These are phyloP conservation scores for Picea mariana DNA, from an alignment of 83 land plant genomes.

Conservation along the genomic window DNA sequence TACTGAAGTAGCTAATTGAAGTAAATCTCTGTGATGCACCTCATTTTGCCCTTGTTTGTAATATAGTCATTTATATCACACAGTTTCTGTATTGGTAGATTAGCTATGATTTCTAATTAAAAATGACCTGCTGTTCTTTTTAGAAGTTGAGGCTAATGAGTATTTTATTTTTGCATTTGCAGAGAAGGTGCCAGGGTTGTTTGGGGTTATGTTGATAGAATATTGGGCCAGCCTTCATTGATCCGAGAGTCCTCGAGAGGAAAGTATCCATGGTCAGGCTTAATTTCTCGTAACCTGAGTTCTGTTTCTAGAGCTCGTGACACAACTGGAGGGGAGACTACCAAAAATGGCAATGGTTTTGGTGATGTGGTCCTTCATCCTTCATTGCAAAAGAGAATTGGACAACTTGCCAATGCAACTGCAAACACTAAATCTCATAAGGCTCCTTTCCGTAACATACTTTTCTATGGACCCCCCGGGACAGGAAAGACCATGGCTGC, in stretches of 20 bases:
- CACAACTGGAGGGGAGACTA: slow-evolving; percentile 15
- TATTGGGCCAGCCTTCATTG: slow-evolving; percentile 94
- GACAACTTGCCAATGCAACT: slow-evolving; percentile 88
- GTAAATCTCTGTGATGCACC: no score
- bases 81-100: no score
- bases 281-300: slow-evolving; percentile 31
- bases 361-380: slow-evolving; percentile 84
- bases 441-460: slow-evolving; percentile 98
- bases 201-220: slow-evolving; percentile 94
- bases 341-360: slow-evolving; percentile 36
- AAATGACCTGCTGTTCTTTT: no score
- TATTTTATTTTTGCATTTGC: slow-evolving; percentile 15
- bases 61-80: no score
- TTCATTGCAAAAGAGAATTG: slow-evolving; percentile 73
- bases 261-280: slow-evolving; percentile 82
- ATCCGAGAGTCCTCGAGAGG: slow-evolving; percentile 93
- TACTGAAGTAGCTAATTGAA: no score
- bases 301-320: slow-evolving; percentile 23
- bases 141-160: no score
- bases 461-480: slow-evolving; percentile 99
- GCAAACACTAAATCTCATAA: slow-evolving; percentile 87
- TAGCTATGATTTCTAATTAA: no score
- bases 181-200: slow-evolving; percentile 95
- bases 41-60: no score
- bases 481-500: slow-evolving; percentile 99